Evolutionary conservation across 306 rosid genomes (phyloP), one percentile per base, ranked within the genome.

Genomic region (Fragaria ananassa): DNA sequence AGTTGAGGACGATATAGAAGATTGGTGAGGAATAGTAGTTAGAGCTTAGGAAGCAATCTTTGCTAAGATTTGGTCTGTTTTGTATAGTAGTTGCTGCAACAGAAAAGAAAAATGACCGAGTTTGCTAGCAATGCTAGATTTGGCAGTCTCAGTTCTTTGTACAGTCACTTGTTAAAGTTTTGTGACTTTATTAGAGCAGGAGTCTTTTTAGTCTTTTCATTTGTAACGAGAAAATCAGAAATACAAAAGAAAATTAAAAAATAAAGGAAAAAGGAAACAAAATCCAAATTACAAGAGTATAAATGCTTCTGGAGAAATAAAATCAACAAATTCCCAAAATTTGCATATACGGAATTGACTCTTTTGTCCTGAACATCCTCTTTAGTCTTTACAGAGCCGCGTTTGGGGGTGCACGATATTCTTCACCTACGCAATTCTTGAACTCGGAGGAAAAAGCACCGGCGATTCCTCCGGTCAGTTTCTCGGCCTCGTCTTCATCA

Each of bases 1-100:
- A 67, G 45, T 41, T 1, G 96, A 92, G 11, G 97, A 89, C 49
- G 93, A 94, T 76, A 95, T 95, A 68, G 96, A 92, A 80, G 97
- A 92, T 58, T 92, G 97, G 87, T 95, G 83, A 81, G 54, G 53
- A 35, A 50, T 18, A 5, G 64, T 25, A 23, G 19, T 19, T 68
- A 7, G 47, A 27, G 68, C 50, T 61, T 8, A 47, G 41, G 54
- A 70, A 57, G 60, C 56, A 51, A 15, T 37, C 50, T 35, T 39
- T 39, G 44, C 44, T 39, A 7, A 39, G 9, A 39, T 39, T 5
- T 1, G 10, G 44, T 39, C 6, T 6, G 44, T 7, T 39, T 39
- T 39, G 44, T 39, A 39, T 5, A 39, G 9, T 23, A 56, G 29
- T 18, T 42, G 56, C 51, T 35, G 13, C 35, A 72, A 71, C 15